These are phyloP conservation scores for Stachybotrys chartarum DNA, from an alignment of 2,329 filamentous ascomycete genomes.

Conservation along the genomic window DNA sequence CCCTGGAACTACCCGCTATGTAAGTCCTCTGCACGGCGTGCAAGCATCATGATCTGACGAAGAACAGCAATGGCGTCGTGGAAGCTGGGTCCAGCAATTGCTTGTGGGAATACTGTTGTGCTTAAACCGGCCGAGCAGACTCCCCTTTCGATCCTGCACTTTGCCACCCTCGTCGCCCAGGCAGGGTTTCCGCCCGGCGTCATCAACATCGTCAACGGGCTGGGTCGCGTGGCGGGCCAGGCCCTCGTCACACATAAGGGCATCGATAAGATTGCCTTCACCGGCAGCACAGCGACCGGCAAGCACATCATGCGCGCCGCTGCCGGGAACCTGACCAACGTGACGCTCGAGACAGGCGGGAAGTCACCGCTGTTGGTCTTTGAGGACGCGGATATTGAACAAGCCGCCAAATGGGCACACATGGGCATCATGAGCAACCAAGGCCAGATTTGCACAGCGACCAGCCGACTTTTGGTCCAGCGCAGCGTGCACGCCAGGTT, in stretches of 20 bases:
- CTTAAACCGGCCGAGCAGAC: constrained; percentile 71
- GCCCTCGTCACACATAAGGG: constrained; percentile 43
- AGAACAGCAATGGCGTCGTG: constrained; percentile 55
- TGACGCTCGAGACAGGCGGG: constrained; percentile 69
- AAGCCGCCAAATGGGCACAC: constrained; percentile 69
- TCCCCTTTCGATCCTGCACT: constrained; percentile 60
- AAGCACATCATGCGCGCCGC: constrained; percentile 71
- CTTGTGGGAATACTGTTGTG: constrained; percentile 63
- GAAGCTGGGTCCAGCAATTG: constrained; percentile 70
- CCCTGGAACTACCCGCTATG: constrained; percentile 28
- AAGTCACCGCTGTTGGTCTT: constrained; percentile 74
- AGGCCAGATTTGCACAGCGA: constrained; percentile 61
- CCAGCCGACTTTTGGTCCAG: constrained; percentile 75
- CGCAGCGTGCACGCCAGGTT: constrained; percentile 81
- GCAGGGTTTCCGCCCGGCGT: constrained; percentile 71
- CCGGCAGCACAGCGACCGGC: constrained; percentile 64
- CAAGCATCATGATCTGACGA: too few species aligned
- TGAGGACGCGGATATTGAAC: constrained; percentile 65
- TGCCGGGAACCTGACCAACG: constrained; percentile 68
- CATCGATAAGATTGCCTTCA: constrained; percentile 74
- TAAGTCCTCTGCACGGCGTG: too few species aligned
- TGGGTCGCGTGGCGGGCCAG: constrained; percentile 69
- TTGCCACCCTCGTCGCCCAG: constrained; percentile 59
- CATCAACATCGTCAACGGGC: constrained; percentile 66
- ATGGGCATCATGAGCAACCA: constrained; percentile 57